phyloP scores from a whole-genome alignment of 805 yeast species.

The Starmerella stigmatis region DNA sequence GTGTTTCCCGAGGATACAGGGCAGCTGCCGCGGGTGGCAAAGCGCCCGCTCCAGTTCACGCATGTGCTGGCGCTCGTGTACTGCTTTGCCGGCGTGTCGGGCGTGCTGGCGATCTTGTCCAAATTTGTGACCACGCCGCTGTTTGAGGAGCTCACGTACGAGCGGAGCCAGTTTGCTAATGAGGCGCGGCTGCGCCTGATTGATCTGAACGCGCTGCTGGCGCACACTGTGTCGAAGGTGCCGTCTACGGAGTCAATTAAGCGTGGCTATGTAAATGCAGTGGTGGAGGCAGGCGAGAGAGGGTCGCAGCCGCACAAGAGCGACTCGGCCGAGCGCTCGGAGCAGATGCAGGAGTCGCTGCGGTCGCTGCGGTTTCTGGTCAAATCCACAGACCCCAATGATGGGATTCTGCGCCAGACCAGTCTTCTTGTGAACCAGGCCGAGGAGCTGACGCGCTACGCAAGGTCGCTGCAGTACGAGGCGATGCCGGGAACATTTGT shows the following conservation, averaged over 20 bases:
- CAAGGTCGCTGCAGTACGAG: constrained; percentile 13
- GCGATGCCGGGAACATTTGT: constrained; percentile 8
- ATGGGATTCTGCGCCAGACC: neutral
- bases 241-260: constrained; percentile 20
- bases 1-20: constrained; percentile 28
- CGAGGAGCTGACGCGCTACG: constrained; percentile 14
- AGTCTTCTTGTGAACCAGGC: constrained; percentile 11
- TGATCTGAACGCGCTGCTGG: constrained; percentile 23
- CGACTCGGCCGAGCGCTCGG: neutral
- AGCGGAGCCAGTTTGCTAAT: constrained; percentile 27
- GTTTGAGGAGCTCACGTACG: constrained; percentile 28
- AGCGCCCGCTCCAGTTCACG: constrained; percentile 20
- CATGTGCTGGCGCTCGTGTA: constrained; percentile 28
- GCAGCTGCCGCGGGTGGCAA: constrained; percentile 12
- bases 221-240: constrained; percentile 17
- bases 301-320: neutral
- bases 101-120: constrained; percentile 26
- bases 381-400: constrained; percentile 7
- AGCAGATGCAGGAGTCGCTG: neutral
- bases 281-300: constrained; percentile 8
- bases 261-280: constrained; percentile 23
- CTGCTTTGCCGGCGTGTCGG: constrained; percentile 29
- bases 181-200: constrained; percentile 25
- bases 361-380: constrained; percentile 4
- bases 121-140: constrained; percentile 30